Conservation (phyloP, 441 rosid species). For the Rhodomyrtus psidioides region DNA sequence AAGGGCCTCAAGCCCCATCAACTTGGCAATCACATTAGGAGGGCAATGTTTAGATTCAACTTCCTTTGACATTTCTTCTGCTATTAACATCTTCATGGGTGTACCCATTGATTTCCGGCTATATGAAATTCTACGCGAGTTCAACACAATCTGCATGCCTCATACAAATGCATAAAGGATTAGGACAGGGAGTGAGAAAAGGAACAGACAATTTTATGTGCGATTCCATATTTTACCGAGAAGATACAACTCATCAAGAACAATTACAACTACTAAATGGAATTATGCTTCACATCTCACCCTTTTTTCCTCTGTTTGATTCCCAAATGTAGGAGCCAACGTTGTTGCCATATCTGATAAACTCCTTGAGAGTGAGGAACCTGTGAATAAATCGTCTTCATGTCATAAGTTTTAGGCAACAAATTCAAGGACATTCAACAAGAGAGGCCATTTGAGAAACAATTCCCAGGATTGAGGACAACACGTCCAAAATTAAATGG, state of each 20-base stretch:
- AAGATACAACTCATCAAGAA: conserved; percentile 3
- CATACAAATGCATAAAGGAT: conserved; percentile 6
- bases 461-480: not conserved
- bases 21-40: conserved; percentile 85
- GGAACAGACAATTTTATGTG: not conserved
- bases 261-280: not conserved
- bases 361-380: conserved; percentile 61
- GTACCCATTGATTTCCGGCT: conserved; percentile 45
- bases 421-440: not conserved
- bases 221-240: conserved; percentile 7
- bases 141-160: conserved; percentile 46
- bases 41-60: conserved; percentile 41
- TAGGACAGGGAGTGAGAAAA: not conserved
- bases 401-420: conserved; percentile 10
- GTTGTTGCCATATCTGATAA: conserved; percentile 55
- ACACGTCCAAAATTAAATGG: not conserved
- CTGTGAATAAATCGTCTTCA: conserved; percentile 37
- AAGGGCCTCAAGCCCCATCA: conserved; percentile 93
- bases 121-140: conserved; percentile 59
- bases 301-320: conserved; percentile 57
- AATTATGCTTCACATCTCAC: conserved; percentile 23
- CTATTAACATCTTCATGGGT: conserved; percentile 79
- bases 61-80: conserved; percentile 83
- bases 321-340: conserved; percentile 38
- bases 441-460: not conserved